Evolutionary conservation across 306 rosid species (phyloP).

Genomic region (Begonia loranthoides): DNA sequence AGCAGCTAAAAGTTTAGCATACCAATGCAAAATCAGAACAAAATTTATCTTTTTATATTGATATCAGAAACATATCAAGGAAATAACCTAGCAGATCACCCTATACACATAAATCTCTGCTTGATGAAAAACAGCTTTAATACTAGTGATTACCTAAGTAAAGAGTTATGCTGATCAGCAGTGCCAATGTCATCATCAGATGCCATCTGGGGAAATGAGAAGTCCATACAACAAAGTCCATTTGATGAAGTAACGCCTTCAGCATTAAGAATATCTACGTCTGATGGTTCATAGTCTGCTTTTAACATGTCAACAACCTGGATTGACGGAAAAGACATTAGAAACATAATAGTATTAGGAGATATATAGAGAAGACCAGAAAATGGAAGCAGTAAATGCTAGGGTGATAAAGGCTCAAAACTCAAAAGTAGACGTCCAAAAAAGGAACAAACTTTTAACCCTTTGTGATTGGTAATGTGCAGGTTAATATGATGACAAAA

Average conservation of each 20-base stretch:
- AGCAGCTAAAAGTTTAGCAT: too few relatives aligned
- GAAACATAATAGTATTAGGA: background rate
- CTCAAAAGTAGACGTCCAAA: background rate
- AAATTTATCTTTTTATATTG: too few relatives aligned
- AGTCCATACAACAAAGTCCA: conserved; percentile 88
- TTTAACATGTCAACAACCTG: conserved; percentile 79
- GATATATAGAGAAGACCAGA: too few relatives aligned
- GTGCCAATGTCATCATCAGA: conserved; percentile 41
- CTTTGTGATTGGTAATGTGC: too few relatives aligned
- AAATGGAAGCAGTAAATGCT: too few relatives aligned
- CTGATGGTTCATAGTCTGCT: conserved; percentile 83
- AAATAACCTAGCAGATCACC: too few relatives aligned
- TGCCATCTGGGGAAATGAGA: conserved; percentile 69
- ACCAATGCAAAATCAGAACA: too few relatives aligned
- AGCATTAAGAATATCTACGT: conserved; percentile 80
- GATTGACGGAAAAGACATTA: conserved; percentile 20
- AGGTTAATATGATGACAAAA: too few relatives aligned
- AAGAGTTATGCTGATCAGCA: conserved; percentile 51
- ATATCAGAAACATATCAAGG: too few relatives aligned
- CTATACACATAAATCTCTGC: too few relatives aligned
- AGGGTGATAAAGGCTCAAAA: too few relatives aligned
- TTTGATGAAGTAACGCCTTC: conserved; percentile 95
- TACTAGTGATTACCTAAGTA: conserved; percentile 39
- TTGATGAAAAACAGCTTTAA: conserved; percentile 1
- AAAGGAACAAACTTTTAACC: too few relatives aligned